phyloP scores from a whole-genome alignment of 176 grass and related monocot species.

The Chloris gayana region DNA sequence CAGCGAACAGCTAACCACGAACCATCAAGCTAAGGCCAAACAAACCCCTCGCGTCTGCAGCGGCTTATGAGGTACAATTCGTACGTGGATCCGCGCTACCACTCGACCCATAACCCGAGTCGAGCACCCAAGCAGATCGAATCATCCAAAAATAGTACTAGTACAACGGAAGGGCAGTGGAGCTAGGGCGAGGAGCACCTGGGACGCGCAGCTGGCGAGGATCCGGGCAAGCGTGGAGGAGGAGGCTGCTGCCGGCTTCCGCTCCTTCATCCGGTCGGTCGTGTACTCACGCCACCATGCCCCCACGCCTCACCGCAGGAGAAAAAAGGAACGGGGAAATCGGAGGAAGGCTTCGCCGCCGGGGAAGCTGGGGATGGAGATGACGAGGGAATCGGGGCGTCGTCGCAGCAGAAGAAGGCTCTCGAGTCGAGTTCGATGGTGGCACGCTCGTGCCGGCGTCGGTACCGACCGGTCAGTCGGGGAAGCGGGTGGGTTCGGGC shows the following conservation, averaged over 20 bases:
- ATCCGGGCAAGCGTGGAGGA: not conserved
- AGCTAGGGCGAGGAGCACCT: conserved; percentile 35
- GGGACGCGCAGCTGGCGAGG: conserved; percentile 49
- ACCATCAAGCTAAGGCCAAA: not conserved
- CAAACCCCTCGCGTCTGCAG: not conserved
- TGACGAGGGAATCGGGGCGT: not conserved
- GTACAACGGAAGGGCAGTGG: not conserved
- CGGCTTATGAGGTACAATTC: not conserved
- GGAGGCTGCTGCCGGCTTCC: not conserved
- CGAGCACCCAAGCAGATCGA: not conserved
- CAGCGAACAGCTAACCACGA: not conserved
- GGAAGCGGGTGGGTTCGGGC: not conserved
- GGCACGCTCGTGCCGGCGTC: not conserved
- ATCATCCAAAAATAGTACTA: not conserved
- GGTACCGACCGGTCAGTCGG: not conserved
- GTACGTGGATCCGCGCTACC: not conserved
- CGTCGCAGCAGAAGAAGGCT: not conserved
- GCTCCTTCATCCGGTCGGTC: not conserved
- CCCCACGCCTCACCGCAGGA: not conserved
- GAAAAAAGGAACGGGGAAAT: not conserved
- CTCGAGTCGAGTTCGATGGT: not conserved
- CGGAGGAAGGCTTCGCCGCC: not conserved
- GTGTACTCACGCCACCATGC: not conserved
- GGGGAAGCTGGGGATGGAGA: not conserved
- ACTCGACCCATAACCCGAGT: not conserved